Conservation (phyloP, 768 basidiomycete species). For the Strobilomyces confusus region DNA sequence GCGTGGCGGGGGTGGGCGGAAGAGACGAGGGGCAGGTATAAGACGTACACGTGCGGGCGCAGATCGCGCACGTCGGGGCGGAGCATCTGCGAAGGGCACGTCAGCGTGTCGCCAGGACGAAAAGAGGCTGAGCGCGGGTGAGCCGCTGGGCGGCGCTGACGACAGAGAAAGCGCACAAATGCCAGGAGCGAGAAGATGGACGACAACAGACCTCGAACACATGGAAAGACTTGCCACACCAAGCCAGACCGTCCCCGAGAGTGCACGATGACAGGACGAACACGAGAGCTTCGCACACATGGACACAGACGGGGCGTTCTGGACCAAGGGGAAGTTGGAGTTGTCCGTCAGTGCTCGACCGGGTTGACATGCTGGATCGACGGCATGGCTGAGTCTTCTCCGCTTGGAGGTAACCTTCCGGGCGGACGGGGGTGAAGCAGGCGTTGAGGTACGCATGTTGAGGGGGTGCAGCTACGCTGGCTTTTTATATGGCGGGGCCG, state of each 20-base stretch:
- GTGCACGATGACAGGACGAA: conserved; percentile 29
- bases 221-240: conserved; percentile 6
- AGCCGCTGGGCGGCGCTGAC: not conserved
- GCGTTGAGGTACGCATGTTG: conserved; percentile 17
- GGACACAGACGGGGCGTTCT: not conserved
- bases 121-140: not conserved
- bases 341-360: conserved; percentile 17
- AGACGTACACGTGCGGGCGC: conserved; percentile 36
- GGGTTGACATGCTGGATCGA: conserved; percentile 14
- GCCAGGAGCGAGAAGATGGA: not conserved
- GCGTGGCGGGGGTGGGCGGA: conserved; percentile 36
- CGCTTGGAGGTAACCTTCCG: conserved; percentile 25
- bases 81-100: conserved; percentile 25
- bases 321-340: conserved; percentile 13
- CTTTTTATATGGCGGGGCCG: no score
- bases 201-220: conserved; percentile 23
- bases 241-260: conserved; percentile 18
- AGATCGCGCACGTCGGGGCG: conserved; percentile 33
- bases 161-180: not conserved
- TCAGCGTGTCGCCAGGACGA: conserved; percentile 5
- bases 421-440: conserved; percentile 6
- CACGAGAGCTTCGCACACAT: conserved; percentile 20
- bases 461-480: not conserved
- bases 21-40: conserved; percentile 29
- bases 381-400: conserved; percentile 20